These are phyloP conservation scores for Chrysopogon serrulatus DNA, from an alignment of 176 grass and related monocot species.

Conservation along the genomic window DNA sequence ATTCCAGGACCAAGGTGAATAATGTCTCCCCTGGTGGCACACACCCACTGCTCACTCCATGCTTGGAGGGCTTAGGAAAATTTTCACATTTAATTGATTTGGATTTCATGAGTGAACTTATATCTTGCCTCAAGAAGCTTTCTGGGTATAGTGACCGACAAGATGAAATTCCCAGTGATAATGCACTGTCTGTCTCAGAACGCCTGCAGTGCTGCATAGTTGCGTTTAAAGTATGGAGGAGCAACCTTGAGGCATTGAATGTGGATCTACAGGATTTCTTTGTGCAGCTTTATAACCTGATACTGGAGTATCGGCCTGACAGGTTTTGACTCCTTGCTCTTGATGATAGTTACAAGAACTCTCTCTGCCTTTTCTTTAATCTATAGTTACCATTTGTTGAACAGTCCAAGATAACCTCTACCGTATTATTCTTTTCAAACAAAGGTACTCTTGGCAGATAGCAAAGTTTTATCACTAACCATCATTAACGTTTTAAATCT, in stretches of 20 bases:
- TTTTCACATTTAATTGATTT: slow-evolving; percentile 97
- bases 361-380: background rate
- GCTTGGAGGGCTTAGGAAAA: slow-evolving; percentile 85
- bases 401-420: background rate
- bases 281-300: slow-evolving; percentile 82
- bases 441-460: background rate
- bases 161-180: slow-evolving; percentile 25
- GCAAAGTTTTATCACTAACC: background rate
- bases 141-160: slow-evolving; percentile 53
- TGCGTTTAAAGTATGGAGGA: slow-evolving; percentile 87
- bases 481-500: background rate
- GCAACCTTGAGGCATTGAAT: slow-evolving; percentile 88
- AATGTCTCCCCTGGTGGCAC: slow-evolving; percentile 20
- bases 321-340: slow-evolving; percentile 40
- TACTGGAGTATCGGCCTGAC: slow-evolving; percentile 87
- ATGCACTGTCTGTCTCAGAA: slow-evolving; percentile 70
- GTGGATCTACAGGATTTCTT: slow-evolving; percentile 92
- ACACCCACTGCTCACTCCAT: slow-evolving; percentile 74
- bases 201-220: slow-evolving; percentile 88
- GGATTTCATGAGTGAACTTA: slow-evolving; percentile 94
- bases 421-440: background rate
- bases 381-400: background rate
- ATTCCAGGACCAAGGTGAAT: slow-evolving; percentile 46
- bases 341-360: background rate
- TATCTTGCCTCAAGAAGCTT: slow-evolving; percentile 79